phyloP scores from a whole-genome alignment of 2,329 filamentous ascomycete genomes.

The Salinomyces thailandicus region DNA sequence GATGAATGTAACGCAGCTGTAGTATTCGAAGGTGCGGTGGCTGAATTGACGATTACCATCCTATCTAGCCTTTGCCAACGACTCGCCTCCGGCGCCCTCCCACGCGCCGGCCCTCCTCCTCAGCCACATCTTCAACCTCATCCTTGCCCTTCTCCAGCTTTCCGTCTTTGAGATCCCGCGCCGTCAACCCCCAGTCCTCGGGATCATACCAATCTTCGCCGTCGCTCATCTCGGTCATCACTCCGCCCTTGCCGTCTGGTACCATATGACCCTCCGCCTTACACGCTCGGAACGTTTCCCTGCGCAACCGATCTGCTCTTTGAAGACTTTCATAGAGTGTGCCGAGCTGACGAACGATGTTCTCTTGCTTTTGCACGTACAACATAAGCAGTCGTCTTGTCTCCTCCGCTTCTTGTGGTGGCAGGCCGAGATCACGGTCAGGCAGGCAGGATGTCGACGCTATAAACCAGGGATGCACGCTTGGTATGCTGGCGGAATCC shows the following conservation, averaged over 20 bases:
- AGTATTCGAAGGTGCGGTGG: background rate
- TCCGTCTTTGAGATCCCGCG: conserved; percentile 14
- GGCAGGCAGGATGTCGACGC: conserved; percentile 52
- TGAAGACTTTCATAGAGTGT: conserved; percentile 61
- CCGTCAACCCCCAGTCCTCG: conserved; percentile 59
- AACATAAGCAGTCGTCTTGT: conserved; percentile 61
- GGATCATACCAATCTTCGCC: conserved; percentile 84
- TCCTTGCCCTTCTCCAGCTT: conserved; percentile 71
- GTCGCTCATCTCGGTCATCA: conserved; percentile 60
- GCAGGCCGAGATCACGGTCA: conserved; percentile 58
- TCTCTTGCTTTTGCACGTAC: conserved; percentile 79
- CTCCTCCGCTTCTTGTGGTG: conserved; percentile 65
- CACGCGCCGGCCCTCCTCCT: conserved; percentile 37
- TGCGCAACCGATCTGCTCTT: conserved; percentile 60
- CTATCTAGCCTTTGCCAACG: background rate
- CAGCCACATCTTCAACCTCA: conserved; percentile 56
- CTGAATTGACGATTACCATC: too few relatives aligned
- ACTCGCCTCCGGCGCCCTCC: conserved; percentile 32
- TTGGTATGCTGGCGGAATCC: conserved; percentile 33
- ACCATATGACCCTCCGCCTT: conserved; percentile 67
- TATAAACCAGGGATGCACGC: conserved; percentile 64
- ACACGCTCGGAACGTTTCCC: conserved; percentile 61
- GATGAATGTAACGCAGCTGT: background rate
- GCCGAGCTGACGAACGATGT: conserved; percentile 61
- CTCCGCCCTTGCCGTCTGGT: conserved; percentile 19